These are phyloP conservation scores for Neofusicoccum parvum DNA, from an alignment of 2,329 filamentous ascomycete genomes.

Conservation along the genomic window DNA sequence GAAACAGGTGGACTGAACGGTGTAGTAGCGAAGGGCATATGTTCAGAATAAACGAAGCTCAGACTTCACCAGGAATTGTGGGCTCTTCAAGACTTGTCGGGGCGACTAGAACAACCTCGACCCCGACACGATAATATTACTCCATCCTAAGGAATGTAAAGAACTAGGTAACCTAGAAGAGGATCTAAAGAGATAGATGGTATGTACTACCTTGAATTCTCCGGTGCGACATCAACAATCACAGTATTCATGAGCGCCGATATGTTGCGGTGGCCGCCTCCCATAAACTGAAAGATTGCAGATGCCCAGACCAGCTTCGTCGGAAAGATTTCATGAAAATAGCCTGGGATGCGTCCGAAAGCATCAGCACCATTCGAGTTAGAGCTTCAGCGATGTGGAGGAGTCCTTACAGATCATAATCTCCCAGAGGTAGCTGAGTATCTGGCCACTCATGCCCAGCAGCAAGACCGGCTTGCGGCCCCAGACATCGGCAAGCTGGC, in stretches of 20 bases:
- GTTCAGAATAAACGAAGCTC: no score
- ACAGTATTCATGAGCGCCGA: constrained; percentile 16
- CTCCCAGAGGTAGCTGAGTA: constrained; percentile 16
- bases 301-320: constrained; percentile 12
- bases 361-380: background rate
- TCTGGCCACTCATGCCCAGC: constrained; percentile 16
- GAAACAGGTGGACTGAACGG: no score
- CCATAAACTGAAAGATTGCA: constrained; percentile 14
- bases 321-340: constrained; percentile 13
- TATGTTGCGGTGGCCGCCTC: constrained; percentile 13
- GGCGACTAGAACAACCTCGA: no score
- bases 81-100: no score
- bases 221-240: constrained; percentile 17
- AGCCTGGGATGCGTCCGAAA: background rate
- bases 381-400: no score
- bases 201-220: background rate
- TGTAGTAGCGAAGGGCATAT: no score
- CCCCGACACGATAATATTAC: no score
- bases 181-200: background rate
- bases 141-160: no score
- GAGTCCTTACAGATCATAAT: constrained; percentile 7
- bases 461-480: constrained; percentile 7
- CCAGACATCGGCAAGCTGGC: constrained; percentile 3
- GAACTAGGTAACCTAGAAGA: no score
- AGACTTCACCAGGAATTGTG: no score